Evolutionary conservation across 139 green algal species (phyloP), one percentile per base, ranked within the genome.

Genomic region (Chlorokybus atmophyticus): DNA sequence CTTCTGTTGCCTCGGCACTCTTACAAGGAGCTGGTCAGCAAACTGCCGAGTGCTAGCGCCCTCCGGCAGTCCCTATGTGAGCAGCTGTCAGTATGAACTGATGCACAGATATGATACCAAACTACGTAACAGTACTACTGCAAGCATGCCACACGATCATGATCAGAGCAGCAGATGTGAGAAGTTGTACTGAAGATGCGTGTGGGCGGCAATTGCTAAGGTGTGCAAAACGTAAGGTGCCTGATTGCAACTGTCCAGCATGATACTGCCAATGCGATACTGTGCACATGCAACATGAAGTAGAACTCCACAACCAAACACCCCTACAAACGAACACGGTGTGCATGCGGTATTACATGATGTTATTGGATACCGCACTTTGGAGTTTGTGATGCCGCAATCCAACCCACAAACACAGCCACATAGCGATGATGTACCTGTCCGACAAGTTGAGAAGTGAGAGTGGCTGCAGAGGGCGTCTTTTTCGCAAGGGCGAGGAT

Each of bases 401-500:
- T 32, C 24, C 53, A 55, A 55, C 5, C 30, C 55, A 50, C 25
- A 7, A 57, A 24, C 38, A 29, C 19, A 6, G 26, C 35, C 26
- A 38, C 14, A 14, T 19, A 50, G 14, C 48, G 28, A 55, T 29
- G 21, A 50, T 55, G 24, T 14, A 38, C 23, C 48, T 55, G 14
- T 17, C 28, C 24, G 17, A 14, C 10, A 27, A 50, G 48, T 38
- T 40, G 28, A 38, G 17, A 55, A 29, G 21, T 10, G 21, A 27
- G 10, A 19, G 24, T 50, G 10, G 40, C 55, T 29, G 49, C 42
- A 64, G n/a, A n/a, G n/a, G n/a, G n/a, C n/a, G n/a, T n/a, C n/a
- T n/a, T n/a, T n/a, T n/a, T n/a, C n/a, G 42, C 59, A 32, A 67
- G 23, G 8, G 59, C 24, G 29, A 67, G 54, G n/a, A 67, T 53